Evolutionary conservation across 176 grass and related monocot genomes (phyloP).

Genomic region (Dendrocalamus sinicus): DNA sequence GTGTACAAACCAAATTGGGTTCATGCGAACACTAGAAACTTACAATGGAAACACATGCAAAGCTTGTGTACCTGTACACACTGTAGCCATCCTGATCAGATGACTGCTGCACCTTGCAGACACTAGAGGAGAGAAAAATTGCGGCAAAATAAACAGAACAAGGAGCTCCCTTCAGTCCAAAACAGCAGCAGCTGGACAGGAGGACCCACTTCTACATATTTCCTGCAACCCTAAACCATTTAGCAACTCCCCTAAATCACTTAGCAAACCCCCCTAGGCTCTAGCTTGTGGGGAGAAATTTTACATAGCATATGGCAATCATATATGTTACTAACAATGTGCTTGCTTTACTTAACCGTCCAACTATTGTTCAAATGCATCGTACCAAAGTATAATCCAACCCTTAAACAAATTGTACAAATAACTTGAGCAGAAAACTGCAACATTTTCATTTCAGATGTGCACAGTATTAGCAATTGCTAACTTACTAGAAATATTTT

Average conservation of each 20-base stretch:
- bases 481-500: neutral
- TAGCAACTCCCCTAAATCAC: neutral
- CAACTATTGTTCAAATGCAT: neutral
- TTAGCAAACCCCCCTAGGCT: neutral
- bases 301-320: neutral
- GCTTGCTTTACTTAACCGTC: neutral
- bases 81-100: too few relatives aligned
- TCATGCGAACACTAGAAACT: too few relatives aligned
- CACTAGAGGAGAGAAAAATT: too few relatives aligned
- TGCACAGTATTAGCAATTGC: neutral
- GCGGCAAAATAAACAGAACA: slow-evolving; percentile 35
- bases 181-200: neutral
- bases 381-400: neutral
- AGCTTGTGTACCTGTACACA: too few relatives aligned
- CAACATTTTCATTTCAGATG: neutral
- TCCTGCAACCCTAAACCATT: neutral
- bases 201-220: neutral
- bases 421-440: neutral
- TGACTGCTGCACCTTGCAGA: too few relatives aligned
- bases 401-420: neutral
- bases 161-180: slow-evolving; percentile 61
- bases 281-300: neutral
- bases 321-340: neutral
- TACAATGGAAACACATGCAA: too few relatives aligned
- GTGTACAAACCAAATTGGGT: too few relatives aligned